Percentiles rank a stretch among this genome's conserved stretches.
Conservation (phyloP, 2,329 filamentous ascomycete genomes). For the Bipolaris zeicola region DNA sequence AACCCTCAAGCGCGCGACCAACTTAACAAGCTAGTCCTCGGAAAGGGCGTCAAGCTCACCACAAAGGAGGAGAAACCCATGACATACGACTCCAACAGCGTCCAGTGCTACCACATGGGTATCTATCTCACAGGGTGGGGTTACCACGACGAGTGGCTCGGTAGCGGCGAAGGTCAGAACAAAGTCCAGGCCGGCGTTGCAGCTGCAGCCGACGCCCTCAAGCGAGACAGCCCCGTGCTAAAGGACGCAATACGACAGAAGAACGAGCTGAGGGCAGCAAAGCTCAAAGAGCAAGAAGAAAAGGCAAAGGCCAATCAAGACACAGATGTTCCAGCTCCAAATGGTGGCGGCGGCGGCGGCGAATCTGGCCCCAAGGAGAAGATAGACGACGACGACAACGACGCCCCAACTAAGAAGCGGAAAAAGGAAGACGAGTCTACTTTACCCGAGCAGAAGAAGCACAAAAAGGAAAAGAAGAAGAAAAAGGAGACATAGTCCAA, state of each 20-base stretch:
- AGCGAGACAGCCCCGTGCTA: constrained; percentile 44
- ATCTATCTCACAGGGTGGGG: constrained; percentile 73
- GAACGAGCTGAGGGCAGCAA: constrained; percentile 23
- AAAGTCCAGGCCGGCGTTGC: constrained; percentile 73
- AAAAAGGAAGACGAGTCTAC: constrained; percentile 5
- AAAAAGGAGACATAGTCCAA: constrained; percentile 17
- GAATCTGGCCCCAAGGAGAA: constrained; percentile 31
- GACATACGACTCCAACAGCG: constrained; percentile 55
- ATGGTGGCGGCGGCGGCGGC: neutral
- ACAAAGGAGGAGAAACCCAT: constrained; percentile 59
- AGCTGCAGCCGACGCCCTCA: constrained; percentile 68
- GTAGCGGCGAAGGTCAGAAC: constrained; percentile 65
- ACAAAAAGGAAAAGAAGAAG: constrained; percentile 20
- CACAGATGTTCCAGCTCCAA: constrained; percentile 3
- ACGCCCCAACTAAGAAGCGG: constrained; percentile 7
- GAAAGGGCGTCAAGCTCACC: constrained; percentile 43
- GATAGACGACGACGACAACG: neutral
- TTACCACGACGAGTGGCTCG: constrained; percentile 66
- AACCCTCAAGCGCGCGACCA: constrained; percentile 49
- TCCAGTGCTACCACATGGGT: constrained; percentile 67
- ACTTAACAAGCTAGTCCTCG: constrained; percentile 44
- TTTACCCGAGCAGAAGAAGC: constrained; percentile 21
- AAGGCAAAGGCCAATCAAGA: constrained; percentile 13
- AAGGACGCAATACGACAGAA: constrained; percentile 29
- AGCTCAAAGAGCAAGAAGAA: constrained; percentile 24